Base-by-base conservation (phyloP, 2,329 filamentous ascomycete genomes). In the Aspergillus pseudonomiae region DNA sequence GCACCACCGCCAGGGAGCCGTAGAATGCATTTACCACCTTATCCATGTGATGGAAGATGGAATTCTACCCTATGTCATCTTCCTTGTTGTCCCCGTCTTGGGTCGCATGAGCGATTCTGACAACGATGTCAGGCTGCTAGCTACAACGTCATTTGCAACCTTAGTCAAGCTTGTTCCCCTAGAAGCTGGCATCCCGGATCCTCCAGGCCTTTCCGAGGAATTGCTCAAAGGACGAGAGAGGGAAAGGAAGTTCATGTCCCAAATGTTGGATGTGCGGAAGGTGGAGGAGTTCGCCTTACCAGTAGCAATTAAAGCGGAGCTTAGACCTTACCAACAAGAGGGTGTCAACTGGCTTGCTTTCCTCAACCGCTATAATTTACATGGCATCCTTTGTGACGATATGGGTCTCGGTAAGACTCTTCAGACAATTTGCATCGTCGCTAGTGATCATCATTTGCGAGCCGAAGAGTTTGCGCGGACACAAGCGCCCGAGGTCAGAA, bases 261-360 rank as follows among this genome's bases (percentile, higher is more conserved):
- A 99, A 78, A 93, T 99, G 78, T 85, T 99, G 59, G 95, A 99
- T 75, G 91, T 93, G 6, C 96, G 97, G 79, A 99, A 99, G 79
- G 93, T 99, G 28, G 95, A 99, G 77, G 84, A 91, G 0, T 99
- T 98, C 78, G 82, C 91, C 68, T 96, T 99, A 53, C 95, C 95
- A 0, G 95, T 99, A 50, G 91, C 93, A 5, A 99, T 99, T 82
- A 98, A 98, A 78, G 96, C 95, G 0, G 93, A 96, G 73, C 86
- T 99, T 58, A 92, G 95, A 67, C 96, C 94, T 0, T 99, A 99
- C 75, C 96, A 99, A 77, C 95, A 99, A 78, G 95, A 99, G 60
- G 95, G 95, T 76, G 94, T 99, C 74, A 99, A 99, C 75, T 99
- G 95, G 95, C 87, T 99, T 58, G 90, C 96, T 62, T 99, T 99